Evolutionary conservation across 768 basidiomycete genomes (phyloP).

Genomic region (Termitomyces heimii): DNA sequence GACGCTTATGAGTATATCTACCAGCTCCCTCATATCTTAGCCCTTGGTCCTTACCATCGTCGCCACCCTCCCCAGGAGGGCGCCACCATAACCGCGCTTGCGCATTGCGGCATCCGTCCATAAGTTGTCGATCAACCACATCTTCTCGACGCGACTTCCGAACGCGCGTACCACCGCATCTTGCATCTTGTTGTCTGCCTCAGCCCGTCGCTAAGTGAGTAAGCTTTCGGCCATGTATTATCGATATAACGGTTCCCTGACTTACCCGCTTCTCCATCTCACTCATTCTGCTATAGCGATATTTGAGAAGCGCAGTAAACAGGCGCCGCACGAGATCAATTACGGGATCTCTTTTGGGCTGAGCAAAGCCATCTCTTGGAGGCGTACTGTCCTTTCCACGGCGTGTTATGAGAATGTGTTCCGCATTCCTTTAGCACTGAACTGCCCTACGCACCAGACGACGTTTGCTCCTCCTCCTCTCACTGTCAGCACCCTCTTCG

Average conservation of each 20-base stretch:
- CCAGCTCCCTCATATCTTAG: neutral
- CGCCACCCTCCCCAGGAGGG: conserved; percentile 20
- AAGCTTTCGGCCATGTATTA: neutral
- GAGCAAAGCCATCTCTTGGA: neutral
- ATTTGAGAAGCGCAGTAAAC: neutral
- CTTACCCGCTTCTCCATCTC: conserved; percentile 3
- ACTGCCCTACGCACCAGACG: conserved; percentile 14
- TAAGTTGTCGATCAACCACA: conserved; percentile 23
- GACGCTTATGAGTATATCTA: neutral
- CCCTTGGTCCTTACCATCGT: conserved; percentile 13
- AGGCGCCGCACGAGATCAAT: neutral
- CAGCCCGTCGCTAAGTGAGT: conserved; percentile 13
- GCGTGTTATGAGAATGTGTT: neutral
- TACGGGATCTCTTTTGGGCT: neutral
- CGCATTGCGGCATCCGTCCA: conserved; percentile 21
- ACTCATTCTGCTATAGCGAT: neutral
- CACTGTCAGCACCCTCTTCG: conserved; percentile 18
- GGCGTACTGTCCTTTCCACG: neutral
- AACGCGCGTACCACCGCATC: conserved; percentile 16
- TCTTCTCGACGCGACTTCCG: conserved; percentile 19
- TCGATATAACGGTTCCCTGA: neutral
- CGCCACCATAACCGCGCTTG: conserved; percentile 24
- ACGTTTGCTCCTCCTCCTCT: conserved; percentile 17
- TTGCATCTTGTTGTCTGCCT: conserved; percentile 16
- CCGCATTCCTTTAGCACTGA: neutral